These are phyloP conservation scores for Pyrenochaeta sp. DNA, from an alignment of 2,329 filamentous ascomycete species.

Conservation along the genomic window DNA sequence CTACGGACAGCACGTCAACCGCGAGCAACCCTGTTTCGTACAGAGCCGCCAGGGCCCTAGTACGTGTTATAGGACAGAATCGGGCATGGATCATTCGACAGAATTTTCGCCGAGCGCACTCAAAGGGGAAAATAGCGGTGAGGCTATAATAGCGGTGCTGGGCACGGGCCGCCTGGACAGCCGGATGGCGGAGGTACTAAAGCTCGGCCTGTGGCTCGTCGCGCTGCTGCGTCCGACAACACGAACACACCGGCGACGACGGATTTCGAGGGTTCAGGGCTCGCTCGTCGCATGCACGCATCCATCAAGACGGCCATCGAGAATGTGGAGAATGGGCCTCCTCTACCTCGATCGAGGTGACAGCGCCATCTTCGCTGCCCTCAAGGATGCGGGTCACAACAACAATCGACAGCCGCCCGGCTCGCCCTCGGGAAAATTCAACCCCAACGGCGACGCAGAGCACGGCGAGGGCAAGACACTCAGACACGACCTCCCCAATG, in stretches of 20 bases:
- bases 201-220: slow-evolving; percentile 16
- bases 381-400: slow-evolving; percentile 27
- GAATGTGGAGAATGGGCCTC: slow-evolving; percentile 30
- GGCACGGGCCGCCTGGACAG: not conserved
- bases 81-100: not conserved
- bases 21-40: too few relatives aligned
- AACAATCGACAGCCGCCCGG: slow-evolving; percentile 18
- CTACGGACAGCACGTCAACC: too few relatives aligned
- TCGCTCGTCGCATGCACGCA: slow-evolving; percentile 20
- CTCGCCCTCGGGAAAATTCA: slow-evolving; percentile 23
- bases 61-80: not conserved
- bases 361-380: slow-evolving; percentile 28
- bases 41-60: too few relatives aligned
- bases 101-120: not conserved
- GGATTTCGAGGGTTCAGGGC: slow-evolving; percentile 20
- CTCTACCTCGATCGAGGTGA: slow-evolving; percentile 31
- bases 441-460: slow-evolving; percentile 21
- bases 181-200: slow-evolving; percentile 16
- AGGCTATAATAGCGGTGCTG: not conserved
- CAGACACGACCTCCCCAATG: slow-evolving; percentile 14
- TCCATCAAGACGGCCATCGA: slow-evolving; percentile 17
- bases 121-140: slow-evolving; percentile 2
- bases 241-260: too few relatives aligned
- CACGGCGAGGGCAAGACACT: slow-evolving; percentile 15
- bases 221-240: slow-evolving; percentile 22